Conservation (phyloP, 306 rosid species). For the Mimosa pudica region DNA sequence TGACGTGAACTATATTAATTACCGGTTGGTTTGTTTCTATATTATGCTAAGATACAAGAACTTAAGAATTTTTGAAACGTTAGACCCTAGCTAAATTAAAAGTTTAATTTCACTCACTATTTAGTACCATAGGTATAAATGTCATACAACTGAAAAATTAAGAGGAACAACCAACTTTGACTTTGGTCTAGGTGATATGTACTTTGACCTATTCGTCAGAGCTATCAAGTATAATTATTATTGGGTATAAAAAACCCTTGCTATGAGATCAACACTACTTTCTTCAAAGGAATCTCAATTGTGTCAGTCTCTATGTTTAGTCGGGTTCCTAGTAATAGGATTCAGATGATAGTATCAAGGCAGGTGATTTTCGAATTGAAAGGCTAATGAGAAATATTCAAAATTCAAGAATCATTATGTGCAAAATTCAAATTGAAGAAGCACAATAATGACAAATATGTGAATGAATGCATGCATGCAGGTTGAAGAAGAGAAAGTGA, state of each 20-base stretch:
- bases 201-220: no score
- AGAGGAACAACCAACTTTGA: neutral
- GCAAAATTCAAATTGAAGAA: neutral
- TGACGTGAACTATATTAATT: neutral
- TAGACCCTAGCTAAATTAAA: neutral
- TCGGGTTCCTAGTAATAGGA: no score
- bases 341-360: no score
- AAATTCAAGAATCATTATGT: neutral
- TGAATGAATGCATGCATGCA: slow-evolving; percentile 38
- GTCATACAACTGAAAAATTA: neutral
- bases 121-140: neutral
- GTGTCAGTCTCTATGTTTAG: no score
- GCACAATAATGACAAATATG: slow-evolving; percentile 2
- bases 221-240: no score
- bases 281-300: no score
- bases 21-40: neutral
- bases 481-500: slow-evolving; percentile 60
- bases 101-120: neutral
- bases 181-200: no score
- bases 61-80: neutral
- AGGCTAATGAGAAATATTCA: neutral
- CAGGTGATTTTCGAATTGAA: neutral
- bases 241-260: no score
- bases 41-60: neutral
- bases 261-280: no score